Conservation (phyloP, 2,329 filamentous ascomycete genomes). For the Hymenoscyphus scutula region DNA sequence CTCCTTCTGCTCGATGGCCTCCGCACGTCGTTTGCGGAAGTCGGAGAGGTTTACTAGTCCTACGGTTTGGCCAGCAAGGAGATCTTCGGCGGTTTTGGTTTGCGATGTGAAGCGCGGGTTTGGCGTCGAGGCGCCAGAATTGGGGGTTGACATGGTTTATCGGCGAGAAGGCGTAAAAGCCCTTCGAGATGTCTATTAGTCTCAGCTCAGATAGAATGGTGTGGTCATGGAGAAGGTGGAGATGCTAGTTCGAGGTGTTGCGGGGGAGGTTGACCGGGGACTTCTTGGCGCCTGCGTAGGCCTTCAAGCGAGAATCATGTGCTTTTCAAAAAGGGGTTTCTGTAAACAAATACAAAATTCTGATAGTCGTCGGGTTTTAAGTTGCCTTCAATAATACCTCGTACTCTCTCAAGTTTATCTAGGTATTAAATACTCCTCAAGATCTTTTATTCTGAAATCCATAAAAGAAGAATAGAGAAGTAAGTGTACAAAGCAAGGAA, state of each 20-base stretch:
- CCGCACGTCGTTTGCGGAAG: constrained; percentile 91
- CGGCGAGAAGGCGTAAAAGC: background rate
- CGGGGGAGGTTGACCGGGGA: no score
- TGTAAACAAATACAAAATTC: background rate
- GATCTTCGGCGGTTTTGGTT: constrained; percentile 36
- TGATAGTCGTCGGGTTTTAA: no score
- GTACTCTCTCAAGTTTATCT: no score
- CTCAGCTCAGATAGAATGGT: background rate
- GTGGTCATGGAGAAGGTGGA: background rate
- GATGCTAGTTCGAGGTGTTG: no score
- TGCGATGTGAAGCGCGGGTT: constrained; percentile 37
- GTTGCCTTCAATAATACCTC: no score
- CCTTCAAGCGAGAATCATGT: background rate
- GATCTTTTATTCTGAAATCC: no score
- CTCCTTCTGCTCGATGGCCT: constrained; percentile 89
- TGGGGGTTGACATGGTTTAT: constrained; percentile 23
- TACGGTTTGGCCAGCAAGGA: constrained; percentile 48
- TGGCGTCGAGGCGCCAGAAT: constrained; percentile 32
- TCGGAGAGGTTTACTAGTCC: constrained; percentile 90
- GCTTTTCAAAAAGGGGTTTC: background rate
- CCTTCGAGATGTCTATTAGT: background rate
- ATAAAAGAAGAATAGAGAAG: no score
- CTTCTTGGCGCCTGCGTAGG: no score
- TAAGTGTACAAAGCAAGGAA: no score
- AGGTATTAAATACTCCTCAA: no score